These are phyloP conservation scores for Pythium dissimile DNA, from an alignment of 352 stramenopile genomes.

Conservation along the genomic window DNA sequence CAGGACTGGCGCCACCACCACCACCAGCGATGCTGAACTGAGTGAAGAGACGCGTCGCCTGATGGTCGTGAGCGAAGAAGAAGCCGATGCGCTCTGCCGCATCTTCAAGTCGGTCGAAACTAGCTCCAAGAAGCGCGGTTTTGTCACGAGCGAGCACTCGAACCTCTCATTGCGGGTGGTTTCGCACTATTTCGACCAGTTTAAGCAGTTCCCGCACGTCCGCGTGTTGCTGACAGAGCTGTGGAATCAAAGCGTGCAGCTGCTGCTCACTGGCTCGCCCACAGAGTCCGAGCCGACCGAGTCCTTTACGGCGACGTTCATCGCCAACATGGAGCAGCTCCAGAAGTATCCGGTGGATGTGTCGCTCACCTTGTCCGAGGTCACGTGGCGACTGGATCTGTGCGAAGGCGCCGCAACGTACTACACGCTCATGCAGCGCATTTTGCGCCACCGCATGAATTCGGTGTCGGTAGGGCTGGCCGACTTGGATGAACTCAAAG, in stretches of 20 bases:
- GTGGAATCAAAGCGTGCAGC: conserved; percentile 52
- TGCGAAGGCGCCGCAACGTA: conserved; percentile 51
- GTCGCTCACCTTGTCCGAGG: conserved; percentile 58
- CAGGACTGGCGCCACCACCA: background rate
- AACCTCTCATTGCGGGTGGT: conserved; percentile 62
- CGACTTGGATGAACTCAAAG: conserved; percentile 52
- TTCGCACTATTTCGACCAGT: conserved; percentile 62
- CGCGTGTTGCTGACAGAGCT: conserved; percentile 41
- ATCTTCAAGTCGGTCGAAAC: conserved; percentile 58
- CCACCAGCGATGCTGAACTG: conserved; percentile 19
- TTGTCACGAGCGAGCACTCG: conserved; percentile 39
- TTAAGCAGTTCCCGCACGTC: conserved; percentile 44
- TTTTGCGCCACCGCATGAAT: conserved; percentile 66
- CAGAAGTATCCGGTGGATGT: conserved; percentile 68
- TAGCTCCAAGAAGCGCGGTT: conserved; percentile 46
- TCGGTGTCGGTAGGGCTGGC: conserved; percentile 49
- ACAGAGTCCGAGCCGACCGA: conserved; percentile 11
- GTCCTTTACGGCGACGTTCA: conserved; percentile 34
- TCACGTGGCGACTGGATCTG: conserved; percentile 64
- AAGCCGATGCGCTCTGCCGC: conserved; percentile 39
- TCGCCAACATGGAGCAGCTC: conserved; percentile 52
- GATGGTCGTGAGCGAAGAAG: conserved; percentile 44
- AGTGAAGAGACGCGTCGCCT: conserved; percentile 44
- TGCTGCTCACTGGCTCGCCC: conserved; percentile 21
- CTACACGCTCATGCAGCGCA: conserved; percentile 55